Conservation (phyloP, 495 filamentous ascomycete genomes). For the Daldinia childiae region DNA sequence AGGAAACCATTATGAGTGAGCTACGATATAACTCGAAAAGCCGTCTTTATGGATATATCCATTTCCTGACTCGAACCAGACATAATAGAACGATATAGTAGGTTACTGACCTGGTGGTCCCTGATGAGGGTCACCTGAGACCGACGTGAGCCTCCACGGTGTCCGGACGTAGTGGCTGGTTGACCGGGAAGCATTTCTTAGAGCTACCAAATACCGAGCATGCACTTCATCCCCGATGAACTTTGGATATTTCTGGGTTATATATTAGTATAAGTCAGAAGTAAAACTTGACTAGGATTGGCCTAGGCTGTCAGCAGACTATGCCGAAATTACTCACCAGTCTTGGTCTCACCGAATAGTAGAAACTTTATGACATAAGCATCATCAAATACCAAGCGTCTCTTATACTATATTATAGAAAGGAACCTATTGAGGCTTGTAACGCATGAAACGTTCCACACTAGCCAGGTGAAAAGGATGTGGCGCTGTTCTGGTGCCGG, state of each 20-base stretch:
- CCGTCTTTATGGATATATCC: neutral
- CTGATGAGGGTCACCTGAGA: slow-evolving; percentile 43
- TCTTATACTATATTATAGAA: slow-evolving; percentile 34
- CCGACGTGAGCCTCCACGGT: slow-evolving; percentile 44
- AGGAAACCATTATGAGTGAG: slow-evolving; percentile 4
- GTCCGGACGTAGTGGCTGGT: slow-evolving; percentile 38
- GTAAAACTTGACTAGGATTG: slow-evolving; percentile 4
- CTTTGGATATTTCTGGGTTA: slow-evolving; percentile 36
- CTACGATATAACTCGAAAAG: slow-evolving; percentile 1
- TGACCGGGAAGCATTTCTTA: slow-evolving; percentile 44
- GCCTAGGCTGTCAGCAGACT: slow-evolving; percentile 31
- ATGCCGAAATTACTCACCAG: slow-evolving; percentile 38
- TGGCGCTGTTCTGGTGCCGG: slow-evolving; percentile 36
- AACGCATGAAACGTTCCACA: slow-evolving; percentile 43
- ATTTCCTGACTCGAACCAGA: neutral
- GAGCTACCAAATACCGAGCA: slow-evolving; percentile 34
- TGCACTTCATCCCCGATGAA: slow-evolving; percentile 41
- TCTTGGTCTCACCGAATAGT: slow-evolving; percentile 35
- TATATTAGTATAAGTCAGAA: slow-evolving; percentile 37
- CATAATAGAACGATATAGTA: slow-evolving; percentile 1
- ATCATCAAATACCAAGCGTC: slow-evolving; percentile 32
- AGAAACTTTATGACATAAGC: slow-evolving; percentile 40
- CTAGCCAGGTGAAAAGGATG: slow-evolving; percentile 38
- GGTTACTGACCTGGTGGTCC: slow-evolving; percentile 40
- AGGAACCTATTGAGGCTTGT: slow-evolving; percentile 30